Evolutionary conservation across 2,329 filamentous ascomycete species (phyloP), one percentile per base, ranked within the genome.

Genomic region (Curvularia hawaiiensis): DNA sequence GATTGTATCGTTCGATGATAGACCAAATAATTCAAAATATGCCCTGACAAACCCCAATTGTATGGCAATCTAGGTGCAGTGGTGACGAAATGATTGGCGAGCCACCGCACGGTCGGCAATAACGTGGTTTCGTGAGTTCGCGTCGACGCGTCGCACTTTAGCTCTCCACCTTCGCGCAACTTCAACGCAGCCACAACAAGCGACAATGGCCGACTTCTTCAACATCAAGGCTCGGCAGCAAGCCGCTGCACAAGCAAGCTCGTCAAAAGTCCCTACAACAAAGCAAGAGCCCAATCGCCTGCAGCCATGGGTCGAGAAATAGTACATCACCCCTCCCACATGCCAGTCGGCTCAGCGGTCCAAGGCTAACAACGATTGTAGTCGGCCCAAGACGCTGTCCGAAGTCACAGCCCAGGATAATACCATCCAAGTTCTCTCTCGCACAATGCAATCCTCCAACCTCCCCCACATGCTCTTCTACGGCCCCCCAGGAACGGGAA

Each of bases 381-480:
- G 94, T 76, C 93, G 95, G 44, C 96, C 95, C 28, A 97, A 96
- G 79, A 92, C 89, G 11, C 87, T 99, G 49, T 89, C 88, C 74
- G 96, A 99, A 85, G 93, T 99, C 63, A 91, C 95, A 20, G 94
- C 94, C 12, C 95, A 99, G 85, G 95, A 99, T 70, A 95, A 99
- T 78, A 98, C 95, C 8, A 90, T 97, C 56, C 92, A 90, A 53
- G 90, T 98, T 66, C 88, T 99, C 41, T 90, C 94, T 75, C 86
- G 95, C 69, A 98, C 92, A 28, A 83, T 99, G 22, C 93, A 98
- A 83, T 92, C 94, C 69, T 92, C 93, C 62, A 99, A 99, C 87
- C 89, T 99, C 39, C 95, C 95, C 3, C 96, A 99, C 78, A 97
- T 99, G 92, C 90, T 99, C 70, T 98, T 98, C 83, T 99, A 99